These are phyloP conservation scores for Hygrocybe coccinea DNA, from an alignment of 768 basidiomycete genomes.

Conservation along the genomic window DNA sequence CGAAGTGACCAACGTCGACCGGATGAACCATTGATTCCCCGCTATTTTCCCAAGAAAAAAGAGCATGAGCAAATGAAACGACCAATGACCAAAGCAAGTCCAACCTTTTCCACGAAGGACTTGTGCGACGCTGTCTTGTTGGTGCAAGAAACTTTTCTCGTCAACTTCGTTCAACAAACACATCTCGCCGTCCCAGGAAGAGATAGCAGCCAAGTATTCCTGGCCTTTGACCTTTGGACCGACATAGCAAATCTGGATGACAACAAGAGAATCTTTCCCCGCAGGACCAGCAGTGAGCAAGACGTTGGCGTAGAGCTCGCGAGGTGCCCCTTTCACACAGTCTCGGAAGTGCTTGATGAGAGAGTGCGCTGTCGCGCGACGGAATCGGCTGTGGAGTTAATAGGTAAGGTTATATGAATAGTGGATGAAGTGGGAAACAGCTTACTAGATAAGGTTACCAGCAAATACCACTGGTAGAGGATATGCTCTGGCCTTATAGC, in stretches of 20 bases:
- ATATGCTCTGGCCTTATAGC: slow-evolving; percentile 86
- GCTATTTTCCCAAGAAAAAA: slow-evolving; percentile 35
- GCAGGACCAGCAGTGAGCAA: slow-evolving; percentile 87
- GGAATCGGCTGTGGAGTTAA: slow-evolving; percentile 62
- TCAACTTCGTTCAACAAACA: slow-evolving; percentile 86
- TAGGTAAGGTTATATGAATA: slow-evolving; percentile 5
- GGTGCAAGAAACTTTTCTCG: slow-evolving; percentile 83
- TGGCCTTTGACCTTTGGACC: slow-evolving; percentile 70
- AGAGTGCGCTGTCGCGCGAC: slow-evolving; percentile 79
- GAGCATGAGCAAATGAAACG: not conserved
- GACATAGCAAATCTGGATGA: slow-evolving; percentile 88
- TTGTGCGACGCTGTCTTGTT: slow-evolving; percentile 90
- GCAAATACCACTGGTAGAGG: slow-evolving; percentile 89
- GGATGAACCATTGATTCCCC: slow-evolving; percentile 87
- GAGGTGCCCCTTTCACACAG: slow-evolving; percentile 83
- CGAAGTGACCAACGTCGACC: slow-evolving; percentile 75
- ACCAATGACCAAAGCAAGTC: slow-evolving; percentile 15
- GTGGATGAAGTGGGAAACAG: slow-evolving; percentile 28
- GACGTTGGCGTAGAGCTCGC: slow-evolving; percentile 85
- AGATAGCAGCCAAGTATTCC: slow-evolving; percentile 74
- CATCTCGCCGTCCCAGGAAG: slow-evolving; percentile 83
- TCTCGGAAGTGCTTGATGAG: slow-evolving; percentile 90
- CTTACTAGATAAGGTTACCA: slow-evolving; percentile 84
- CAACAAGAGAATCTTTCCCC: slow-evolving; percentile 77
- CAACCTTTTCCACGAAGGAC: slow-evolving; percentile 79